phyloP scores from a whole-genome alignment of 805 yeast species.

The Saturnispora besseyi region DNA sequence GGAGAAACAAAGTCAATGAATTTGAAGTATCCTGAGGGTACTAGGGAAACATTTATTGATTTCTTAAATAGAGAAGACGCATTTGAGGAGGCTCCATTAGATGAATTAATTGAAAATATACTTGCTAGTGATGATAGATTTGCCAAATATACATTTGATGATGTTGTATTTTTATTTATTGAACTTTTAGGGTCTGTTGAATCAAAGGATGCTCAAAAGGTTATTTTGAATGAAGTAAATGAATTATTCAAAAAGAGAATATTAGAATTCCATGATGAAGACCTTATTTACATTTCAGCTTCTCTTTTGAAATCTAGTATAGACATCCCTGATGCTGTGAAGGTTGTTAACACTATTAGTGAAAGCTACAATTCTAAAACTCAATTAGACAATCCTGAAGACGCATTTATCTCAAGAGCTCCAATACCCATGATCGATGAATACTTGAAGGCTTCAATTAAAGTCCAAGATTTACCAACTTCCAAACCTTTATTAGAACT shows the following conservation, averaged over 20 bases:
- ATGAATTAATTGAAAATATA: background rate
- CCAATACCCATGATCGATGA: conserved; percentile 4
- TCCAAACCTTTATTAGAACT: conserved; percentile 14
- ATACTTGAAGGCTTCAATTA: conserved; percentile 14
- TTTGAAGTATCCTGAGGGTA: conserved; percentile 6
- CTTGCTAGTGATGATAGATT: conserved; percentile 1
- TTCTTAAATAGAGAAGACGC: background rate
- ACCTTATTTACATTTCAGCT: conserved; percentile 3
- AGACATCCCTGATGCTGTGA: background rate
- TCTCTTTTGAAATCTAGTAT: background rate
- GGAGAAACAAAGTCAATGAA: background rate
- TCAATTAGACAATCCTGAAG: background rate
- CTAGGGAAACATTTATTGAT: background rate
- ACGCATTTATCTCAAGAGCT: conserved; percentile 3
- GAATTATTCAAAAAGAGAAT: conserved; percentile 8
- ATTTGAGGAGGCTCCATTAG: background rate
- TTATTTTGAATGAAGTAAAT: conserved; percentile 4
- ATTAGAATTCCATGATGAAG: conserved; percentile 12
- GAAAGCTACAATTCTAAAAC: background rate
- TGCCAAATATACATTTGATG: conserved; percentile 9
- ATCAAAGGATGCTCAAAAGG: background rate
- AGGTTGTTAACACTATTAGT: conserved; percentile 1
- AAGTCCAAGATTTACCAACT: conserved; percentile 14
- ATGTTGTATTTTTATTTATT: conserved; percentile 7
- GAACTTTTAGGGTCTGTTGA: conserved; percentile 2